Evolutionary conservation across 192 early-diverging fungal species (phyloP), one percentile per base, ranked within the genome.

Genomic region (Spizellomyces punctatus): DNA sequence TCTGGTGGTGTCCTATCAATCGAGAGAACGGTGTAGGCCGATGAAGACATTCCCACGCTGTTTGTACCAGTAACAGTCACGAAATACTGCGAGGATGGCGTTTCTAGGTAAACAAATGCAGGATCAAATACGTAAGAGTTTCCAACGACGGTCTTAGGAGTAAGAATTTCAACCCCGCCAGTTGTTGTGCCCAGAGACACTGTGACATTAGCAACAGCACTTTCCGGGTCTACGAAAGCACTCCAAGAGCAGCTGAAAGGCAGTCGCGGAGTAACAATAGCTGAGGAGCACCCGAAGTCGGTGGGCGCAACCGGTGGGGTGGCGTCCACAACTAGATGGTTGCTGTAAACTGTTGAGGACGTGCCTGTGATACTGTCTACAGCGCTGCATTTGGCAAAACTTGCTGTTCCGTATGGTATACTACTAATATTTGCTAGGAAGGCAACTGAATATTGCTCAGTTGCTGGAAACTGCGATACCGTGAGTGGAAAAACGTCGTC

Each of bases 161-260:
- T 12, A 16, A 41, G 16, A 36, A 67, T 50, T 67, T 67, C 65
- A 8, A 27, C 14, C 7, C 65, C 65, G n/a, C 65, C 65, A 8
- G 9, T 52, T 16, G 65, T 16, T 10, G 48, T 67, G 9, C 65
- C 65, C 12, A 67, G 49, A 10, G 17, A n/a, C n/a, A 67, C 55
- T 21, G 10, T 36, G 12, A 67, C n/a, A 14, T 10, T 10, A 47
- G 8, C 50, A 8, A 67, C 41, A n/a, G 48, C 65, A 47, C 65
- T 67, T 36, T 67, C 48, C 8, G 9, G n/a, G 36, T 67, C 65
- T 21, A 36, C 27, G 47, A 67, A 67, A 47, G 14, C 14, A 4
- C 17, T 17, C 65, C 65, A 67, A 2, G 16, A 9, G 65, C 65
- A 67, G 36, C 9, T 8, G 27, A 67, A 22, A 17, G 65, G 17